Evolutionary conservation across 192 early-diverging fungal species (phyloP), one percentile per base, ranked within the genome.

Genomic region (Coemansia sp.): DNA sequence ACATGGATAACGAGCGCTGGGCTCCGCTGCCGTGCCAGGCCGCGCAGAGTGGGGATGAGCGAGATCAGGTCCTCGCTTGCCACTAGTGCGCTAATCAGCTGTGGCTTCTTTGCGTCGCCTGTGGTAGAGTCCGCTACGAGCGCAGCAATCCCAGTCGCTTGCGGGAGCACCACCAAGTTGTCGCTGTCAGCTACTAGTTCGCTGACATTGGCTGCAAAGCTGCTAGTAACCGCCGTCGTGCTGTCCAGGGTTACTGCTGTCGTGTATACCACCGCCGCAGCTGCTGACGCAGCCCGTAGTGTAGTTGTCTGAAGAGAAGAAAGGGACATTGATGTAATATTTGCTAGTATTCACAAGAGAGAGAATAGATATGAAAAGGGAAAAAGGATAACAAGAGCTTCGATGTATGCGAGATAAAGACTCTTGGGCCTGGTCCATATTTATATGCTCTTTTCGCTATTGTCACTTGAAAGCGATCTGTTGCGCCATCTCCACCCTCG

Each of bases 1-100:
- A 82, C 79, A 12, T 82, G 79, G 44, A 82, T n/a, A 3, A 75
- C 74, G 15, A 82, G 60, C 0, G 64, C 10, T 11, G 43, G 61
- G 61, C 63, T 68, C 24, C 53, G 60, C 68, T 65, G 73, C 32
- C 55, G 55, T 24, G 68, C 68, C 34, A 65, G 22, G 30, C 69
- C 67, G n/a, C 74, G 79, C 67, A 82, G 69, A 22, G 49, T 32
- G 11, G 79, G 73, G n/a, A 82, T 75, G n/a, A 82, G 70, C 47
- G 45, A 35, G 27, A 82, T 35, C 55, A 82, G 47, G 12, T 60
- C 66, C 16, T 61, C 12, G 6, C 70, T 64, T 2, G 70, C 32
- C 41, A 73, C 68, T 34, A 82, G 38, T 0, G 52, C 50, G 62
- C 65, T 73, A 34, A 67, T 40, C 9, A 45, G 32, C 40, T 22